Evolutionary conservation across 2,329 filamentous ascomycete species (phyloP).

Genomic region (Cercospora canescens): DNA sequence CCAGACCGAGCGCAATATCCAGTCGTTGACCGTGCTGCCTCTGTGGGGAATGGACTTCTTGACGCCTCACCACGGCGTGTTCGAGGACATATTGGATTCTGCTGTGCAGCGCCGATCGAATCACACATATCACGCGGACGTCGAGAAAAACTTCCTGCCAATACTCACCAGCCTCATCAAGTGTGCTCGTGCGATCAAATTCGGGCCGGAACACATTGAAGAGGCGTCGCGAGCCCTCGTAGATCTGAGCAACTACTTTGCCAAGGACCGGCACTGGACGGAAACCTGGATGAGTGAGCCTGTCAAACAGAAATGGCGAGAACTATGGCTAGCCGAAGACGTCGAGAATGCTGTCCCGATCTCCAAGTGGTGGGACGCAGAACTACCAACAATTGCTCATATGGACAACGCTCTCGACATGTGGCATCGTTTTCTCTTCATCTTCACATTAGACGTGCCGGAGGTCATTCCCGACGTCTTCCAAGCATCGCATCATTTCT

Average conservation of each 20-base stretch:
- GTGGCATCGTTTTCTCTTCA: conserved; percentile 43
- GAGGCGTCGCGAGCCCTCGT: conserved; percentile 43
- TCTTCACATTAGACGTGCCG: conserved; percentile 4
- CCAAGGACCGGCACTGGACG: conserved; percentile 46
- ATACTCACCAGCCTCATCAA: conserved; percentile 43
- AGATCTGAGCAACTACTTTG: conserved; percentile 48
- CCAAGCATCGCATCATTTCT: conserved; percentile 14
- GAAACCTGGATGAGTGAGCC: conserved; percentile 49
- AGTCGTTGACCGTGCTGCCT: conserved; percentile 44
- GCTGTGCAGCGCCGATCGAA: conserved; percentile 39
- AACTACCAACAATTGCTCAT: conserved; percentile 48
- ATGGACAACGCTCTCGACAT: conserved; percentile 49
- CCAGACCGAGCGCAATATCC: conserved; percentile 45
- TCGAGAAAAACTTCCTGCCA: conserved; percentile 37
- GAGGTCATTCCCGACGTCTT: conserved; percentile 14
- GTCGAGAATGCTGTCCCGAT: conserved; percentile 43
- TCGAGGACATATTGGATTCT: conserved; percentile 44
- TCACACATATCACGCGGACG: conserved; percentile 36
- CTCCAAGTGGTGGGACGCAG: conserved; percentile 48
- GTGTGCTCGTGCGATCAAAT: conserved; percentile 40
- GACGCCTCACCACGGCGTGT: conserved; percentile 44
- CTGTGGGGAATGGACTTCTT: conserved; percentile 46
- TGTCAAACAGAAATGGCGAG: conserved; percentile 49
- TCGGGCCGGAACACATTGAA: conserved; percentile 41
- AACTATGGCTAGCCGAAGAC: conserved; percentile 48